A percentile compares a stretch with the other conserved stretches of the same genome.
Conservation (phyloP, 495 filamentous ascomycete species). For the Hypoxylon rickii region DNA sequence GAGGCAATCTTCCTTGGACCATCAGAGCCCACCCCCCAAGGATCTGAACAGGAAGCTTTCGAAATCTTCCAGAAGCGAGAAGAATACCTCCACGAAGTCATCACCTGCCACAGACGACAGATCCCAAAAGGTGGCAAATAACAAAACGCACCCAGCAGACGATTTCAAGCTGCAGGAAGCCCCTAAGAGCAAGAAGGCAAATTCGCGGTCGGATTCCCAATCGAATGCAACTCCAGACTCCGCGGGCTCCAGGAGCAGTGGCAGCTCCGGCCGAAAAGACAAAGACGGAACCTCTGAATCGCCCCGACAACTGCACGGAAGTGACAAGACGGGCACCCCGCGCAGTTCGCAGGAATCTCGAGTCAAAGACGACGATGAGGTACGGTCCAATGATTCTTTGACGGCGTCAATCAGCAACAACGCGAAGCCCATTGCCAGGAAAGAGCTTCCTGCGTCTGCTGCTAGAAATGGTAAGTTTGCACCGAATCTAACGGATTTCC, state of each 20-base stretch:
- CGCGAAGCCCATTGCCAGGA: constrained; percentile 51
- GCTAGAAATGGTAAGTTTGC: constrained; percentile 44
- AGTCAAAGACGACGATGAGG: constrained; percentile 48
- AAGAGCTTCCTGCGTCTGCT: constrained; percentile 48
- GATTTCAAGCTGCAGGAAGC: constrained; percentile 78
- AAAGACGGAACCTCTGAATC: constrained; percentile 40
- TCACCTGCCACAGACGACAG: constrained; percentile 49
- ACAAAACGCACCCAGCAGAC: constrained; percentile 43
- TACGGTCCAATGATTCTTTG: constrained; percentile 50
- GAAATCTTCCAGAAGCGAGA: constrained; percentile 45
- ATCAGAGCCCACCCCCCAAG: constrained; percentile 50
- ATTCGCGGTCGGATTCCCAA: constrained; percentile 68
- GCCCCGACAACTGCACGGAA: constrained; percentile 31
- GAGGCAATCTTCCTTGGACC: constrained; percentile 61
- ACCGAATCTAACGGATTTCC: background rate
- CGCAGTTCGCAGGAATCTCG: constrained; percentile 56
- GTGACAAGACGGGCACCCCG: constrained; percentile 51
- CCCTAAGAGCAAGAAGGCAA: constrained; percentile 67
- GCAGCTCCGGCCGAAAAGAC: constrained; percentile 36
- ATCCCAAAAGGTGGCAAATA: constrained; percentile 40
- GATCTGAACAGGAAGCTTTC: constrained; percentile 50
- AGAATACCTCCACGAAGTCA: constrained; percentile 46
- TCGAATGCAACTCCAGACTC: constrained; percentile 45
- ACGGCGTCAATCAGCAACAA: constrained; percentile 38
- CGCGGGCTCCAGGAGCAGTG: constrained; percentile 32